Evolutionary conservation across 2,329 filamentous ascomycete species (phyloP).

Genomic region (Cladophialophora immunda): DNA sequence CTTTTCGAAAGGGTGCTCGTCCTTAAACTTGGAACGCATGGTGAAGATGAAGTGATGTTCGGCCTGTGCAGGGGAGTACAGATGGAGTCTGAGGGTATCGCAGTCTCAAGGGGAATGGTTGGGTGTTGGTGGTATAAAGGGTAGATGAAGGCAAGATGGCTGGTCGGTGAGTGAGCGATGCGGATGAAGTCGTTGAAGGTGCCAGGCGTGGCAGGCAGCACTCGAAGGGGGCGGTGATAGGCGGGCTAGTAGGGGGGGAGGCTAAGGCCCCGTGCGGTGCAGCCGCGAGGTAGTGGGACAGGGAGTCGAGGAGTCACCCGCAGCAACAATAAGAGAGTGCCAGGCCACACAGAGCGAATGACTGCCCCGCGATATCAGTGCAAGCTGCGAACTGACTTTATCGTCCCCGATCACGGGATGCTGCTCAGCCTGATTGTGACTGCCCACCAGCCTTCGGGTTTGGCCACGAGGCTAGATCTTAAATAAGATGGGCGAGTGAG

Average conservation of each 20-base stretch:
- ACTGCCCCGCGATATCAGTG: conserved; percentile 11
- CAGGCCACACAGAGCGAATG: conserved; percentile 13
- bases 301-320: neutral
- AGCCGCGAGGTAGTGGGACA: neutral
- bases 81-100: neutral
- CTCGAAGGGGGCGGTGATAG: conserved; percentile 16
- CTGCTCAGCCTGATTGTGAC: conserved; percentile 8
- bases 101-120: conserved; percentile 31
- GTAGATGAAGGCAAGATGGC: conserved; percentile 37
- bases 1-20: conserved; percentile 99
- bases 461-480: conserved; percentile 18
- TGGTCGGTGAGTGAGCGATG: conserved; percentile 32
- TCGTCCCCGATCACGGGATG: conserved; percentile 19
- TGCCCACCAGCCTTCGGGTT: neutral
- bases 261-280: conserved; percentile 2
- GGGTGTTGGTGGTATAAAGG: conserved; percentile 36
- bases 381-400: neutral
- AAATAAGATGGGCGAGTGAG: conserved; percentile 18
- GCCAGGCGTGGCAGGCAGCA: conserved; percentile 28
- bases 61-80: neutral
- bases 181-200: neutral
- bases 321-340: conserved; percentile 2
- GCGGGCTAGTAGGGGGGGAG: conserved; percentile 3
- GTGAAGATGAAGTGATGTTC: conserved; percentile 34
- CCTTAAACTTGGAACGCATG: conserved; percentile 99